Evolutionary conservation across 352 stramenopile genomes (phyloP).

Genomic region (Peronospora belbahrii): DNA sequence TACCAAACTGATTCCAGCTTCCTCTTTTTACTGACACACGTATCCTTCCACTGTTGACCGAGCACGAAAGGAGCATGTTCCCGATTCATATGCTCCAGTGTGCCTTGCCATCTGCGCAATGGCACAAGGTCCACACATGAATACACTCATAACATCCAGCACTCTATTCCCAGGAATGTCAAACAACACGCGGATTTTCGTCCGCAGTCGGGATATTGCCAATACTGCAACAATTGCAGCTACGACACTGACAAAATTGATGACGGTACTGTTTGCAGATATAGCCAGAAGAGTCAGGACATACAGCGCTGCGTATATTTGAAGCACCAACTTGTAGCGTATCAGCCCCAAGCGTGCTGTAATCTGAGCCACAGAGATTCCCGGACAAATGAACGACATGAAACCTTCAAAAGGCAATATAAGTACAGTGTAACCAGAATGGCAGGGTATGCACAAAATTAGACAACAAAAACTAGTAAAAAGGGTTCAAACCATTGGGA

Average conservation of each 20-base stretch:
- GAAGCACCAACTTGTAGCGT: constrained; percentile 37
- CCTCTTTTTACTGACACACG: constrained; percentile 9
- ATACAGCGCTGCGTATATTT: constrained; percentile 24
- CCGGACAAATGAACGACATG: constrained; percentile 29
- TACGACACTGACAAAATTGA: constrained; percentile 22
- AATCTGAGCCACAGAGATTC: constrained; percentile 30
- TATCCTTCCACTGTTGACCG: constrained; percentile 36
- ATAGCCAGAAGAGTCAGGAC: constrained; percentile 29
- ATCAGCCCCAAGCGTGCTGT: constrained; percentile 31
- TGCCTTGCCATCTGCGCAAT: constrained; percentile 46
- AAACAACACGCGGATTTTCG: constrained; percentile 37
- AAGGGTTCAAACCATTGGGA: constrained; percentile 20
- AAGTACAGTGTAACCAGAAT: too few relatives aligned
- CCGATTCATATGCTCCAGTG: constrained; percentile 29
- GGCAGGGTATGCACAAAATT: too few relatives aligned
- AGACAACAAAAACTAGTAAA: too few relatives aligned
- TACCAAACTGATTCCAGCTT: neutral
- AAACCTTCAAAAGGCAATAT: constrained; percentile 15
- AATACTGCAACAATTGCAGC: constrained; percentile 7
- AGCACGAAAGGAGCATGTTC: constrained; percentile 28
- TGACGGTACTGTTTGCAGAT: constrained; percentile 7
- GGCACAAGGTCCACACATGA: constrained; percentile 32
- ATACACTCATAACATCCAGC: constrained; percentile 25
- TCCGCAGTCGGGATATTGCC: constrained; percentile 21
- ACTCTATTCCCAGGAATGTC: constrained; percentile 29